Conservation (phyloP, 2,329 filamentous ascomycete species). For the Epichloe uncinata region DNA sequence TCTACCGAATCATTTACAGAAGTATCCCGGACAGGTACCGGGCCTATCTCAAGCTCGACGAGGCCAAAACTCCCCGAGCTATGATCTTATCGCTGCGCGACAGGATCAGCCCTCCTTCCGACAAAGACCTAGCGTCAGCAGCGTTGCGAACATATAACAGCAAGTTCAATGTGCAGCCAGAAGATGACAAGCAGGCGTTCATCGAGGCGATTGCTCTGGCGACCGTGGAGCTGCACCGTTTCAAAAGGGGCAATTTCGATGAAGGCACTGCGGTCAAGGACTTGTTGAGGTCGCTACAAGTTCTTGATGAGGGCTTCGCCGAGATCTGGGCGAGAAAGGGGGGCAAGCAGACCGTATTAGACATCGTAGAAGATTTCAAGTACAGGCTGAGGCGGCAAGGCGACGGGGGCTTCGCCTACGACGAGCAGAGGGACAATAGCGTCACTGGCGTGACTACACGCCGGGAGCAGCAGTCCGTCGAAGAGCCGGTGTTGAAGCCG, state of each 20-base stretch:
- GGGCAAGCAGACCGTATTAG: slow-evolving; percentile 1
- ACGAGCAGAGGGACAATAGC: neutral
- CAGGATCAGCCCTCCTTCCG: neutral
- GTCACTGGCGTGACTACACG: neutral
- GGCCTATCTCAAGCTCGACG: slow-evolving; percentile 5
- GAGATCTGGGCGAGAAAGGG: neutral
- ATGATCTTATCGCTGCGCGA: slow-evolving; percentile 4
- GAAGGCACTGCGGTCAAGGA: slow-evolving; percentile 1
- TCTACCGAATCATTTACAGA: slow-evolving; percentile 5
- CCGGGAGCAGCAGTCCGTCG: neutral
- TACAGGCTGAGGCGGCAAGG: neutral
- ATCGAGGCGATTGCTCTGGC: slow-evolving; percentile 5
- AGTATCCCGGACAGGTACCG: slow-evolving; percentile 4
- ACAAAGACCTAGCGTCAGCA: neutral
- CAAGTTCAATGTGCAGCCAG: slow-evolving; percentile 1
- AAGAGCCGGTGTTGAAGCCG: neutral
- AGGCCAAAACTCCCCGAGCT: slow-evolving; percentile 5
- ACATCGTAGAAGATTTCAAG: slow-evolving; percentile 7
- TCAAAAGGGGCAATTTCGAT: slow-evolving; percentile 1
- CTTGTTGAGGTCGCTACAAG: slow-evolving; percentile 1
- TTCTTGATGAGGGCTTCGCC: slow-evolving; percentile 3
- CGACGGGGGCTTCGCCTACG: neutral
- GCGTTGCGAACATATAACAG: neutral
- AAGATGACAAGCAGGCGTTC: slow-evolving; percentile 3
- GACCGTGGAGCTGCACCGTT: slow-evolving; percentile 4